Percentiles rank a stretch among this genome's conserved stretches.
phyloP scores from a whole-genome alignment of 140 eudicot species.

The Bidens hawaiensis region DNA sequence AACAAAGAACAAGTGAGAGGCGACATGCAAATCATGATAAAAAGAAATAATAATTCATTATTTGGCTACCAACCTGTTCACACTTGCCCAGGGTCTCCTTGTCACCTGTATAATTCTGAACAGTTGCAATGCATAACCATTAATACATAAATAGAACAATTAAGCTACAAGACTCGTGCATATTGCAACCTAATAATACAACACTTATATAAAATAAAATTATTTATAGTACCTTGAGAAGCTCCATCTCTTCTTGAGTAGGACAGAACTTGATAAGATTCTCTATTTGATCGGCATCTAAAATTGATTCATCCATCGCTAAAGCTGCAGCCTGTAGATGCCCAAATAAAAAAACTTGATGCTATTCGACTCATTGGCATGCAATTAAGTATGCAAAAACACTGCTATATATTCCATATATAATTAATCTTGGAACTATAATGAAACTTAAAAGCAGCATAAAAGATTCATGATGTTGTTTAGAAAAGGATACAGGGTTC shows the following conservation, averaged over 20 bases:
- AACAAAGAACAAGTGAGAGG: not conserved
- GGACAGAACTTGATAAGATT: conserved; percentile 85
- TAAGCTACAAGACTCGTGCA: not conserved
- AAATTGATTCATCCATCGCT: conserved; percentile 73
- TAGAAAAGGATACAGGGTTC: not conserved
- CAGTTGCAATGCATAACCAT: conserved; percentile 24
- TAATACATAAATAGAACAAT: not conserved
- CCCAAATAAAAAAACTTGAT: conserved; percentile 2
- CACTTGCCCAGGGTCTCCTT: conserved; percentile 72
- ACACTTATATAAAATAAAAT: not conserved
- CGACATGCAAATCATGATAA: not conserved
- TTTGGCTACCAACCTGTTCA: conserved; percentile 61
- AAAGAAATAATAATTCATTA: not conserved
- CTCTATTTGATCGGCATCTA: conserved; percentile 79
- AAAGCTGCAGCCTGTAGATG: conserved; percentile 71
- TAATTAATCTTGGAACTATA: not conserved
- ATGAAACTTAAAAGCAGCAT: not conserved
- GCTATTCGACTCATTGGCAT: conserved; percentile 12
- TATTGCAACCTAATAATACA: not conserved
- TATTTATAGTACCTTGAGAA: conserved; percentile 52
- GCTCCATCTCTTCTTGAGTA: conserved; percentile 85
- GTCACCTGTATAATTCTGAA: conserved; percentile 79
- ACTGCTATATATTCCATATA: not conserved
- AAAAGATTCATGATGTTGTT: not conserved
- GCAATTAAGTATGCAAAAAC: conserved; percentile 2